Base-by-base conservation (phyloP, 73 alveolate species). In the Paramecium octaurelia region DNA sequence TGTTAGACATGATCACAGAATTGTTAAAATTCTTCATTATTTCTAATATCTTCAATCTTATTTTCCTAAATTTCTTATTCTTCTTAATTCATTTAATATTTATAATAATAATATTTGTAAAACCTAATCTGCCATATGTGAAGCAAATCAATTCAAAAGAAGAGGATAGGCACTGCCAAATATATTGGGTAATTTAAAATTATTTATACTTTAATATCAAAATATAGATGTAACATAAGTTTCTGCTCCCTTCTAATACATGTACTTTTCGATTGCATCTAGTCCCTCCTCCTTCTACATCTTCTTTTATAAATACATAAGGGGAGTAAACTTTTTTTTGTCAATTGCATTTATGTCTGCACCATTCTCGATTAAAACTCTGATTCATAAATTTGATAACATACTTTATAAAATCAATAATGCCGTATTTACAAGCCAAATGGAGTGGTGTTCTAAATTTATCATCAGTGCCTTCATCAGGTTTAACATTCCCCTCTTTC, bases 361-460 rank as follows among this genome's bases (percentile, higher is more conserved):
- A 14, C 91, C 91, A 42, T 43, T 80, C 16, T 80, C 91, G 11
- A 80, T 48, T 20, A 80, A 23, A 10, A 80, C 14, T 80, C 91
- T 80, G 1, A 44, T 24, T 43, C 24, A 27, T 48, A 44, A 10
- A 43, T 44, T 23, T 24, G 27, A 40, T 44, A 16, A 2, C 4
- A 18, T 46, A 80, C 91, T 48, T 80, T 44, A 80, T 80, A 20
- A 80, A 44, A 3, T 80, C 91, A 11, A 9, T 11, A 8, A 80
- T 24, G 0, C 91, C 91, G 27, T 31, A 80, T 46, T 46, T 80
- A 46, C 91, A 80, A 16, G 91, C 70, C 8, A 80, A 80, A 80
- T 35, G 42, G 3, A 80, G 34, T 11, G 91, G 91, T 2, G 91
- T 80, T 80, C 91, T 80, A 80, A 24, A 80, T 42, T 80, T 80